Percentiles rank a stretch among this genome's conserved stretches.
phyloP scores from a whole-genome alignment of 208 protist species.

The Acanthamoeba culbertsoni region DNA sequence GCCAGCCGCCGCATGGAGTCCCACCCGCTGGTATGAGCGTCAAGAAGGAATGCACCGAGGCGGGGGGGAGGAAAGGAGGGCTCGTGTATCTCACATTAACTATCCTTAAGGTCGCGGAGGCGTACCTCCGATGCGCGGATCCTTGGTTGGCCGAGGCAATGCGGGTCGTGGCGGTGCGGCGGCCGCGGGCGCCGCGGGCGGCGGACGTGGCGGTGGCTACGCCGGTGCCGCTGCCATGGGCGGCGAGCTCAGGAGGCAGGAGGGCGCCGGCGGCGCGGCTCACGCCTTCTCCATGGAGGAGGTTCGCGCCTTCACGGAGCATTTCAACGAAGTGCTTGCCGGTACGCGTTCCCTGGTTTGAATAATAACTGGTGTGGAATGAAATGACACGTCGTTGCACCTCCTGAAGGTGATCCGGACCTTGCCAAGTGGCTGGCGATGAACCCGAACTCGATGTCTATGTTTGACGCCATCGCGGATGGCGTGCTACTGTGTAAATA shows the following conservation, averaged over 20 bases:
- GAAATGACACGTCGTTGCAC: too few relatives aligned
- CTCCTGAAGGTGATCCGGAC: constrained; percentile 43
- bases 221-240: background rate
- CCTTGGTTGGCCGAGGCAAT: background rate
- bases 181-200: background rate
- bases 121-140: background rate
- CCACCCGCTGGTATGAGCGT: background rate
- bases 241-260: background rate
- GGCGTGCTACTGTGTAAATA: constrained; percentile 75
- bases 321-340: constrained; percentile 81
- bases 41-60: background rate
- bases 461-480: background rate
- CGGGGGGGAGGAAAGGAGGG: too few relatives aligned
- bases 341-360: too few relatives aligned
- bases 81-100: too few relatives aligned
- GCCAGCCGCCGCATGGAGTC: background rate
- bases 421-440: constrained; percentile 72
- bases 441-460: constrained; percentile 67
- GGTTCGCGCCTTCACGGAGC: constrained; percentile 75
- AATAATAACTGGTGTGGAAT: too few relatives aligned
- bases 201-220: background rate
- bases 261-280: background rate
- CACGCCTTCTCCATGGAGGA: constrained; percentile 73
- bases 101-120: background rate
- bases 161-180: background rate